These are phyloP conservation scores for Peterozyma xylosa DNA, from an alignment of 805 yeast genomes.

Conservation along the genomic window DNA sequence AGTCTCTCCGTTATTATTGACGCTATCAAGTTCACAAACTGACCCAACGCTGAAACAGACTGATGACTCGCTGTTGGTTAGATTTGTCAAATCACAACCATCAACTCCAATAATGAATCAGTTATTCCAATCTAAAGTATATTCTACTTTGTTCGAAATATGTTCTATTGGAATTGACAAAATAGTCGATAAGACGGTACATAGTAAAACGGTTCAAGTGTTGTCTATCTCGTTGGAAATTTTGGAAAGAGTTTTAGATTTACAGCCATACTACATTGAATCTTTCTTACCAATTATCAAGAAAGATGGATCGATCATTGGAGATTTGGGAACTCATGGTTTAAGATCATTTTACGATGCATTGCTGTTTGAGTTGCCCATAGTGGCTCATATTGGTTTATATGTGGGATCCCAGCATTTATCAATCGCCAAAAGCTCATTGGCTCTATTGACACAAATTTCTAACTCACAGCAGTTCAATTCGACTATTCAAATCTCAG, in stretches of 20 bases:
- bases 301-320: slow-evolving; percentile 28
- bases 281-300: slow-evolving; percentile 44
- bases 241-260: slow-evolving; percentile 34
- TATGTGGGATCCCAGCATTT: slow-evolving; percentile 56
- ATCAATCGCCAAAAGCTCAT: slow-evolving; percentile 42
- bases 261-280: slow-evolving; percentile 56
- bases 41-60: too few species aligned
- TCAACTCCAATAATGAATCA: slow-evolving; percentile 57
- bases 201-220: slow-evolving; percentile 25
- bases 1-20: too few species aligned
- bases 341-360: slow-evolving; percentile 64
- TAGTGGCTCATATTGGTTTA: slow-evolving; percentile 67
- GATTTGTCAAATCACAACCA: slow-evolving; percentile 60
- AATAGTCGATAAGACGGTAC: slow-evolving; percentile 29
- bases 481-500: slow-evolving; percentile 14
- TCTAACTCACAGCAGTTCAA: slow-evolving; percentile 41
- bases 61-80: slow-evolving; percentile 10
- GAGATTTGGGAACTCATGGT: slow-evolving; percentile 50
- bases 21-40: too few species aligned
- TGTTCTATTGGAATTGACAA: slow-evolving; percentile 55
- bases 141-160: slow-evolving; percentile 47
- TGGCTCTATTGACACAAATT: slow-evolving; percentile 45
- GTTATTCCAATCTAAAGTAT: slow-evolving; percentile 53
- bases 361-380: slow-evolving; percentile 58
- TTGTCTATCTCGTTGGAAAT: slow-evolving; percentile 36